Evolutionary conservation across 2,329 filamentous ascomycete species (phyloP), one percentile per base, ranked within the genome.

Genomic region (Tolypocladium cylindrosporum): DNA sequence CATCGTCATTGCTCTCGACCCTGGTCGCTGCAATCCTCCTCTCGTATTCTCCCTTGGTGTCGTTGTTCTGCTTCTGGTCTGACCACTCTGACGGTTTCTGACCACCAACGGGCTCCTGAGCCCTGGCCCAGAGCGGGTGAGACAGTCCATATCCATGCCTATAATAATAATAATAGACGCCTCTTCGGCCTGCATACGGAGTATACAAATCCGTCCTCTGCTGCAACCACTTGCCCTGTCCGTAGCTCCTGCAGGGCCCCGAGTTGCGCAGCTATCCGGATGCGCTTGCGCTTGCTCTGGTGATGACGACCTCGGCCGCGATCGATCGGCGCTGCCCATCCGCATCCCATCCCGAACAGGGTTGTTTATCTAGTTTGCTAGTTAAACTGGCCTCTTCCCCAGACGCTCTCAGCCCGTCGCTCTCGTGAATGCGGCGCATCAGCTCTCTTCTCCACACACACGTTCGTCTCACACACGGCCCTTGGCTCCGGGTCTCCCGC

Each of bases 371-470:
- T 34, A 8, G 24, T 19, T 19, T 19, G 24, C 43, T 31, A 31
- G 24, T 19, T 48, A 31, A 16, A 2, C 19, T 34, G 27, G 10
- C 10, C 10, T 36, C 48, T 36, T 51, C 31, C 27, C 45, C 45
- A 11, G 45, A 50, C 16, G 45, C 6, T 21, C 48, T 16, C 19
- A 48, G 43, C 24, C 27, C 13, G 45, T 36, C 19, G 16, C 48
- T n/a, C 31, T 36, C 48, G n/a, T 51, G 48, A 21, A 36, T 21
- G 36, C 48, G 48, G 31, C 48, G 19, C 48, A 51, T 51, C 16
- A 51, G 19, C 48, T 51, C 31, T n/a, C 48, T 51, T 51, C 42
- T 52, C 43, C 58, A 54, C 56, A 54, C 56, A 67, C 67, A 65
- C 53, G 3, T 13, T 27, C 14, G 4, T 27, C 14, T 31, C 45